Percentiles rank a stretch among this genome's conserved stretches.
Evolutionary conservation across 495 filamentous ascomycete species (phyloP).

Genomic region (Aspergillus olivimuriae): DNA sequence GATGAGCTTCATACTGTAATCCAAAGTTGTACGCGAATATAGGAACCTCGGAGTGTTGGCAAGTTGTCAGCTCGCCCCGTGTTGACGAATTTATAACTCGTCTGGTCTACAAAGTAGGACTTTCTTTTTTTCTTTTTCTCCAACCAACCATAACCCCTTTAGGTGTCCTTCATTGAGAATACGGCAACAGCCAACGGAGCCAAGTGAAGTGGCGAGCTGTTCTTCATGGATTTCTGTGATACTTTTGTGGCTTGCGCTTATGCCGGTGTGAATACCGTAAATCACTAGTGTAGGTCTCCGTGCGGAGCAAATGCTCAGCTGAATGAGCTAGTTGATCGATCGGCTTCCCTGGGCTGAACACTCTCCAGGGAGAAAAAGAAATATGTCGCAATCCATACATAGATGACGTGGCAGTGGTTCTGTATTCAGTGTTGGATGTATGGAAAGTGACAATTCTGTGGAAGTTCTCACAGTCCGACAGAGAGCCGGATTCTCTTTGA

Average conservation of each 20-base stretch:
- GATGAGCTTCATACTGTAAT: not conserved
- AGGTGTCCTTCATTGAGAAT: too few species aligned
- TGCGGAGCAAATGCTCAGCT: not conserved
- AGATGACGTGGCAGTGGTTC: too few species aligned
- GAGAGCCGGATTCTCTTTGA: not conserved
- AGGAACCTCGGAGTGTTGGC: not conserved
- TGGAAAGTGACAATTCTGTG: not conserved
- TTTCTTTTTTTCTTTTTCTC: not conserved
- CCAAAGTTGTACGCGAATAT: too few species aligned
- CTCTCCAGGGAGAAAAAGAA: not conserved
- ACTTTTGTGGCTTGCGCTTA: not conserved
- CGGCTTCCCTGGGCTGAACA: not conserved
- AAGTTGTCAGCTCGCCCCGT: not conserved
- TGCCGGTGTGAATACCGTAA: too few species aligned
- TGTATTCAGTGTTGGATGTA: too few species aligned
- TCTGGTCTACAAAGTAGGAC: not conserved
- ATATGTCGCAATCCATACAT: not conserved
- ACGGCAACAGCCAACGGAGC: not conserved
- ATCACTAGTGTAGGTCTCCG: not conserved
- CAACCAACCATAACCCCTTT: too few species aligned
- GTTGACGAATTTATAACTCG: not conserved
- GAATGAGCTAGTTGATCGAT: not conserved
- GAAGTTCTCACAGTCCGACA: not conserved
- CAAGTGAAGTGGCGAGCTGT: not conserved
- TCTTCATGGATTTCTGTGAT: not conserved